A percentile compares a stretch with the other conserved stretches of the same genome.
phyloP scores from a whole-genome alignment of 129 eudicot genomes.

The Silybum marianum region DNA sequence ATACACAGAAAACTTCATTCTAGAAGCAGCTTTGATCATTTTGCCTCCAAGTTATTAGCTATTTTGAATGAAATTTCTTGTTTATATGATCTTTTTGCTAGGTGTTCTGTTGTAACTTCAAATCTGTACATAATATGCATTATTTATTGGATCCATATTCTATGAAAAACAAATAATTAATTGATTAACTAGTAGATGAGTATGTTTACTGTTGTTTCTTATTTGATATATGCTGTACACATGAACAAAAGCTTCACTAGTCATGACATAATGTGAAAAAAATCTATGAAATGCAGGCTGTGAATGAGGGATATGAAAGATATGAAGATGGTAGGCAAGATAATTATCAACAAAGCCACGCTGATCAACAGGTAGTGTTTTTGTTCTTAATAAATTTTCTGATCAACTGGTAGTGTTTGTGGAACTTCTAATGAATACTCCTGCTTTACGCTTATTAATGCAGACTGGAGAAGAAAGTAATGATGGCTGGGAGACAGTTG shows the following conservation, averaged over 20 bases:
- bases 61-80: background rate
- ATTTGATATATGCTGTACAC: background rate
- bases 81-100: background rate
- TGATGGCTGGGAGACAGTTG: conserved; percentile 94
- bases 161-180: background rate
- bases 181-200: background rate
- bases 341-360: conserved; percentile 34
- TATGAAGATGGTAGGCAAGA: conserved; percentile 34
- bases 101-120: conserved; percentile 8
- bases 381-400: background rate
- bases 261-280: background rate
- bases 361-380: conserved; percentile 37
- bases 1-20: background rate
- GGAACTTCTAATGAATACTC: background rate
- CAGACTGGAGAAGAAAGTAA: conserved; percentile 48
- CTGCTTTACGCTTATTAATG: background rate
- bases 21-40: background rate
- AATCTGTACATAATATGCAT: background rate
- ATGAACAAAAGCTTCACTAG: background rate
- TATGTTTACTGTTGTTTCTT: background rate
- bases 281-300: conserved; percentile 30
- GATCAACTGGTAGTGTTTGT: background rate
- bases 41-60: background rate
- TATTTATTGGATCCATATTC: background rate
- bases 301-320: conserved; percentile 37